phyloP scores from a whole-genome alignment of 2,329 filamentous ascomycete genomes.

The Colletotrichum limetticola region DNA sequence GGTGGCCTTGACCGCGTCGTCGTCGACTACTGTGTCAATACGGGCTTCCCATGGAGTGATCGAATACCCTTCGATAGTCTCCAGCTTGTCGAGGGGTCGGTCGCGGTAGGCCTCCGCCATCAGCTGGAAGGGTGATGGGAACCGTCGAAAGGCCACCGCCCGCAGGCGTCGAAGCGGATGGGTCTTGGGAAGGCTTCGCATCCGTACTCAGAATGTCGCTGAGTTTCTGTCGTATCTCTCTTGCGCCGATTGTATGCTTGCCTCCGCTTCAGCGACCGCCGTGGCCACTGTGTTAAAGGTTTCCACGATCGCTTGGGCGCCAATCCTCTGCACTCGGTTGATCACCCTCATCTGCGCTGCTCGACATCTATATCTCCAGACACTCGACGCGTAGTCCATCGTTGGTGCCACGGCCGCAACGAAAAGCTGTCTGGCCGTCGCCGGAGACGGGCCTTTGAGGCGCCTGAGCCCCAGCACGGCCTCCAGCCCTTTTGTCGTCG shows the following conservation, averaged over 20 bases:
- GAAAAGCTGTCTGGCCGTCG: too few species aligned
- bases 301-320: too few species aligned
- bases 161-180: neutral
- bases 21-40: neutral
- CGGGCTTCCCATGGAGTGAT: neutral
- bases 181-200: neutral
- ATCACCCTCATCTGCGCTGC: too few species aligned
- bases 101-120: neutral
- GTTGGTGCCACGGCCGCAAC: too few species aligned
- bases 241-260: constrained; percentile 1
- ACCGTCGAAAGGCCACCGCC: too few species aligned
- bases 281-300: constrained; percentile 14
- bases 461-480: too few species aligned
- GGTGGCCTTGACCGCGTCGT: too few species aligned
- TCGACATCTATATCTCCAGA: too few species aligned
- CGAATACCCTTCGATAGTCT: neutral
- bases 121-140: neutral
- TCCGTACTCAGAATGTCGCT: neutral
- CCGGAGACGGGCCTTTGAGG: too few species aligned
- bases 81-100: neutral
- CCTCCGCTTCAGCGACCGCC: constrained; percentile 23
- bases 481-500: too few species aligned
- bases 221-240: neutral
- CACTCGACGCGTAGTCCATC: too few species aligned
- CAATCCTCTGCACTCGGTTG: too few species aligned